Percentiles rank a stretch among this genome's conserved stretches.
Conservation (phyloP, 129 eudicot species). For the Chrysanthemum seticuspe region DNA sequence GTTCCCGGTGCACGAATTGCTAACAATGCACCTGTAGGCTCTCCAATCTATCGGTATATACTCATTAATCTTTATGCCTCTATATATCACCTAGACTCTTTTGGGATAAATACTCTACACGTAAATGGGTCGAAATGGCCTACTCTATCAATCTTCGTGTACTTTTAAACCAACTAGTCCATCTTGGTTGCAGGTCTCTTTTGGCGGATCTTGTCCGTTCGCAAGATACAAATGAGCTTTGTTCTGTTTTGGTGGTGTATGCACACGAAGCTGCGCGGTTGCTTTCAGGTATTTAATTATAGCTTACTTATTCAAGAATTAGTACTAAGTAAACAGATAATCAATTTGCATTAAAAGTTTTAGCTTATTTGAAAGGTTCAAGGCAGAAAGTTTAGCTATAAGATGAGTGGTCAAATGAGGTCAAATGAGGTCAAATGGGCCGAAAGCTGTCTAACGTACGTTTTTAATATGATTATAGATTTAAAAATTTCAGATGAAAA, state of each 20-base stretch:
- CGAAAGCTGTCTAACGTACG: neutral
- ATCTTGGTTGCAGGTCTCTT: constrained; percentile 58
- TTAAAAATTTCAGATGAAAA: constrained; percentile 26
- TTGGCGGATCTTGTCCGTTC: constrained; percentile 52
- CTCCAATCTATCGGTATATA: constrained; percentile 69
- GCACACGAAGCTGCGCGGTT: constrained; percentile 57
- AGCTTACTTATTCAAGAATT: constrained; percentile 14
- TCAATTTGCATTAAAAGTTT: no score
- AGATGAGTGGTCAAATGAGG: neutral
- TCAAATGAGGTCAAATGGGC: neutral
- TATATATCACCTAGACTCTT: neutral
- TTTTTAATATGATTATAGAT: neutral
- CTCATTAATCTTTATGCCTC: neutral
- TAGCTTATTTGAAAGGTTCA: no score
- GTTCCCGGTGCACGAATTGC: constrained; percentile 49
- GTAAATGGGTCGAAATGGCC: neutral
- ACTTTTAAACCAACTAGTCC: constrained; percentile 6
- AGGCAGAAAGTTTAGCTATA: neutral
- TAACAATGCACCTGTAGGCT: constrained; percentile 47
- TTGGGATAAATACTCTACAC: neutral
- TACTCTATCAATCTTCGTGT: neutral
- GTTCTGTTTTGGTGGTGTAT: constrained; percentile 61
- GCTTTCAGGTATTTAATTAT: constrained; percentile 23
- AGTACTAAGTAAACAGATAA: neutral
- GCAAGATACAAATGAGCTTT: constrained; percentile 63